These are phyloP conservation scores for Lachnellula suecica DNA, from an alignment of 2,329 filamentous ascomycete species.

Conservation along the genomic window DNA sequence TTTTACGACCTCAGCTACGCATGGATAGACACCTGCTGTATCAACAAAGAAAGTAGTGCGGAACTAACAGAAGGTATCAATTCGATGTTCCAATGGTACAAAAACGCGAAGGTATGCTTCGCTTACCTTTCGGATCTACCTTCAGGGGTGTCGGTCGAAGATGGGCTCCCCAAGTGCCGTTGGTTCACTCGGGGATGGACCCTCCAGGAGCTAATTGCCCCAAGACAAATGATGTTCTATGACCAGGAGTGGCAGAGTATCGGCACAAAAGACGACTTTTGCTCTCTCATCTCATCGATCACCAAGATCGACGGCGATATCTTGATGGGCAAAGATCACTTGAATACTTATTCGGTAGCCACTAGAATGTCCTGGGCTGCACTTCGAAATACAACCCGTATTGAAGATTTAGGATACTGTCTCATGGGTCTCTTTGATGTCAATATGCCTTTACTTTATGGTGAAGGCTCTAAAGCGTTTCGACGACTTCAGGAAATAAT, in stretches of 20 bases:
- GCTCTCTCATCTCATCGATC: not conserved
- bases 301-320: not conserved
- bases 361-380: slow-evolving; percentile 43
- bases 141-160: not conserved
- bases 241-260: slow-evolving; percentile 1
- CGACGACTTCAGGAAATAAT: slow-evolving; percentile 37
- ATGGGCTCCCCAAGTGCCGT: not conserved
- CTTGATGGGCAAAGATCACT: not conserved
- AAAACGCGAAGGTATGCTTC: slow-evolving; percentile 8
- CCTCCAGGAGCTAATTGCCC: slow-evolving; percentile 13
- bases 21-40: slow-evolving; percentile 18
- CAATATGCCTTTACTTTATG: slow-evolving; percentile 44
- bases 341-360: slow-evolving; percentile 23
- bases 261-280: slow-evolving; percentile 1
- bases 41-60: slow-evolving; percentile 15
- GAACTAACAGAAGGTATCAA: slow-evolving; percentile 18
- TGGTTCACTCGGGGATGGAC: slow-evolving; percentile 17
- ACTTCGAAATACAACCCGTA: slow-evolving; percentile 32
- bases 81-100: slow-evolving; percentile 19
- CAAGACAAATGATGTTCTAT: not conserved
- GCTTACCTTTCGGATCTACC: slow-evolving; percentile 13
- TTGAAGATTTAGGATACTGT: slow-evolving; percentile 44
- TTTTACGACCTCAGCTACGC: slow-evolving; percentile 5
- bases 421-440: slow-evolving; percentile 43
- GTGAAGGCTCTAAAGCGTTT: slow-evolving; percentile 35